Evolutionary conservation across 139 green algal genomes (phyloP), one percentile per base, ranked within the genome.

Genomic region (Trebouxia sp.): DNA sequence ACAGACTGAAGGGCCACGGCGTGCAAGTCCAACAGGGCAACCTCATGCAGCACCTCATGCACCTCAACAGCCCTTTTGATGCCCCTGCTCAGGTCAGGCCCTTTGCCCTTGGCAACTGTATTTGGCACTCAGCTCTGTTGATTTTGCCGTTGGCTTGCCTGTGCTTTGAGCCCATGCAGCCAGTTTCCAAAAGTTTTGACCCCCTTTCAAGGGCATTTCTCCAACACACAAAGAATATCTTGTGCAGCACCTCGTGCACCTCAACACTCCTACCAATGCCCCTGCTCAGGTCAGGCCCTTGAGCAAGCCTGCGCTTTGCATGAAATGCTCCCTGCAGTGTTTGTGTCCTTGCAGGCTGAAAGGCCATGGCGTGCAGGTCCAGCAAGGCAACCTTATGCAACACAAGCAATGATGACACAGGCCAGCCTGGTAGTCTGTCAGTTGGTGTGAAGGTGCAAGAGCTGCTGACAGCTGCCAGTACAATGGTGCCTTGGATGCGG

Each of bases 1-100:
- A 98, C 42, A 77, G 55, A 41, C 74, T 77, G 41, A 39, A 77
- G 42, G 26, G 37, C 39, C 69, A 77, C 14, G 69, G 69, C 0
- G 85, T 90, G 47, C 43, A 83, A 1, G 32, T 56, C 7, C 69
- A 77, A 41, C 41, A 77, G 41, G 41, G 43, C 26, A 53, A 51
- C 39, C 69, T 77, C 41, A 51, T 77, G 69, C 69, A 51, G 41
- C 69, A 56, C 2, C 24, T 77, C 41, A 35, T n/a, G 24, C 69
- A 77, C 41, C 69, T 77, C 4, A 22, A 41, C 62, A 43, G 26
- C 11, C 62, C 32, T 45, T 35, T 15, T 12, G 62, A 72, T 24
- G 24, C 69, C 24, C 22, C 69, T 28, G 20, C 69, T 39, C 39
- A 55, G 38, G 43, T 51, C 50, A 28, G 50, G 50, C 4, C 26